Percentiles rank a stretch among this genome's conserved stretches.
Conservation (phyloP, 352 stramenopile species). For the Globisporangium uncinulatum region DNA sequence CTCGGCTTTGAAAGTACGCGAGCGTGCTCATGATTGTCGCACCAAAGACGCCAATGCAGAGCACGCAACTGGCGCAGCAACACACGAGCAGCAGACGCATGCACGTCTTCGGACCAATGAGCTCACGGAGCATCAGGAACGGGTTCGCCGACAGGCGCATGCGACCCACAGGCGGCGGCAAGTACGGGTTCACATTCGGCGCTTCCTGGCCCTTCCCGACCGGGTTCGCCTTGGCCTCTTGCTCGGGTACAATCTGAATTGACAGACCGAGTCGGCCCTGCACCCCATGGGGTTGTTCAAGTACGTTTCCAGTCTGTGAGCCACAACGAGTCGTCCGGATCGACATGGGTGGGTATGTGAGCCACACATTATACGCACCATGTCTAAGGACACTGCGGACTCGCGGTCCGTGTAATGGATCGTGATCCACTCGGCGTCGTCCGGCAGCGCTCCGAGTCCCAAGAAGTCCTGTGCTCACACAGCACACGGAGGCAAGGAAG, state of each 20-base stretch:
- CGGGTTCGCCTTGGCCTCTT: slow-evolving; percentile 60
- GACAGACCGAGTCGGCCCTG: slow-evolving; percentile 56
- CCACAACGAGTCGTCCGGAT: background rate
- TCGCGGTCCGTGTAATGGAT: slow-evolving; percentile 77
- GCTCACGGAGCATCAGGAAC: slow-evolving; percentile 69
- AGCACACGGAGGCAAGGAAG: too few relatives aligned
- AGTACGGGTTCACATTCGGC: slow-evolving; percentile 89
- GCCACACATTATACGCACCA: slow-evolving; percentile 22
- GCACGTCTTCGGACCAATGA: slow-evolving; percentile 62
- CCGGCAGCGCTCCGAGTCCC: slow-evolving; percentile 62
- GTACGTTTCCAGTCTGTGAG: background rate
- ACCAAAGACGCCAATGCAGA: slow-evolving; percentile 64
- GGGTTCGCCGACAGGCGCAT: slow-evolving; percentile 83
- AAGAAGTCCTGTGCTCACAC: slow-evolving; percentile 45
- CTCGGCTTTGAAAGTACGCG: slow-evolving; percentile 43
- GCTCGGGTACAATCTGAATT: slow-evolving; percentile 80
- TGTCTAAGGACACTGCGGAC: slow-evolving; percentile 50
- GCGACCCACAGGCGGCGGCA: slow-evolving; percentile 81
- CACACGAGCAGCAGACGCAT: slow-evolving; percentile 35
- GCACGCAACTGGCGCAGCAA: slow-evolving; percentile 51
- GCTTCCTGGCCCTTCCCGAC: slow-evolving; percentile 77
- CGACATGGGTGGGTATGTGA: too few relatives aligned
- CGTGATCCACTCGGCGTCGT: slow-evolving; percentile 70
- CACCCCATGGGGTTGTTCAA: too few relatives aligned
- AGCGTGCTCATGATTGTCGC: slow-evolving; percentile 76